Conservation (phyloP, 2,329 filamentous ascomycete species). For the Incumbomyces delicatus region DNA sequence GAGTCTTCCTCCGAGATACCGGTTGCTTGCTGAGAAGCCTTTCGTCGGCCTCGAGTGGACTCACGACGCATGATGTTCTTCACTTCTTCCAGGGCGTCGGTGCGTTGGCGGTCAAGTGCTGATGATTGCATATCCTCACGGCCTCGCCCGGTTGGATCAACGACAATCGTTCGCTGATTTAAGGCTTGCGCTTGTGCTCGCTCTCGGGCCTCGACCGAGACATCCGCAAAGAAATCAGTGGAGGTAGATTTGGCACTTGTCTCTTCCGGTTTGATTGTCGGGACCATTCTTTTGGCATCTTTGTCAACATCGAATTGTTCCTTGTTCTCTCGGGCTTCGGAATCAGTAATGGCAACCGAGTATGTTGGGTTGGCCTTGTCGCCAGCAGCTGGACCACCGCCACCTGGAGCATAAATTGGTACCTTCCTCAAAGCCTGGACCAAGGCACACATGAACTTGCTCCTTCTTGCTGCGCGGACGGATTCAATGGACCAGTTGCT, state of each 20-base stretch:
- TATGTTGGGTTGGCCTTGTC: conserved; percentile 65
- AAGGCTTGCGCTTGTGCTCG: conserved; percentile 16
- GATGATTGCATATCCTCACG: conserved; percentile 17
- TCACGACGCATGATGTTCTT: conserved; percentile 25
- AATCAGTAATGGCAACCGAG: conserved; percentile 64
- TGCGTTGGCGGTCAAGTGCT: conserved; percentile 18
- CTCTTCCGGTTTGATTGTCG: conserved; percentile 23
- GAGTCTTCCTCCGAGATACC: background rate
- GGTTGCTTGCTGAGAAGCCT: conserved; percentile 17
- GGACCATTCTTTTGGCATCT: conserved; percentile 57
- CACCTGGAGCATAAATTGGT: conserved; percentile 74
- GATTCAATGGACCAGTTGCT: conserved; percentile 84
- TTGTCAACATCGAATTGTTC: conserved; percentile 50
- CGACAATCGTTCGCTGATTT: conserved; percentile 26
- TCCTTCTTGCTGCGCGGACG: conserved; percentile 68
- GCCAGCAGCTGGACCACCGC: conserved; percentile 53
- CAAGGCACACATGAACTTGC: conserved; percentile 94
- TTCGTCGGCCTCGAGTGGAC: conserved; percentile 30
- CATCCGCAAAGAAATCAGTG: conserved; percentile 4
- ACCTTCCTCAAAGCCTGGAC: conserved; percentile 76
- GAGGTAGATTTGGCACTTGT: conserved; percentile 4
- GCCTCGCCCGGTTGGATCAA: conserved; percentile 24
- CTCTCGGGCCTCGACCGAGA: background rate
- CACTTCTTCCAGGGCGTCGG: conserved; percentile 19
- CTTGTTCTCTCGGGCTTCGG: conserved; percentile 55